Conservation (phyloP, 805 yeast genomes). For the Wickerhamiella galacta region DNA sequence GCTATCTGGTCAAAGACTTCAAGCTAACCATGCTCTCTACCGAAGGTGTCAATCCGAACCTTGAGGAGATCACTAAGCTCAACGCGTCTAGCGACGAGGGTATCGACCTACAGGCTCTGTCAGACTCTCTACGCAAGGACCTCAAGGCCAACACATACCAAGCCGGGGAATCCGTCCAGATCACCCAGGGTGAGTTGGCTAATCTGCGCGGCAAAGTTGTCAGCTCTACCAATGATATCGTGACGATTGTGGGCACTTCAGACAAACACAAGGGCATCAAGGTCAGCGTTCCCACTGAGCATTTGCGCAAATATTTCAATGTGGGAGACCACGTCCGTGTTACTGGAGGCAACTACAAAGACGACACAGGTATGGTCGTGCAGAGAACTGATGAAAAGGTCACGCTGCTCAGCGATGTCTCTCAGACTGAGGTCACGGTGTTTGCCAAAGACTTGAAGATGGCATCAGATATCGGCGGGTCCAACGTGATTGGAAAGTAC, state of each 20-base stretch:
- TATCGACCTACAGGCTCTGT: slow-evolving; percentile 73
- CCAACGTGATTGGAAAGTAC: slow-evolving; percentile 58
- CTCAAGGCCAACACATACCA: slow-evolving; percentile 51
- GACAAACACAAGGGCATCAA: slow-evolving; percentile 36
- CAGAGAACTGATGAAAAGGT: slow-evolving; percentile 70
- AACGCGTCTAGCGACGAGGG: slow-evolving; percentile 70
- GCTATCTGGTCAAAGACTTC: slow-evolving; percentile 74
- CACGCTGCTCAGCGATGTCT: slow-evolving; percentile 75
- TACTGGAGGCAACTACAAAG: slow-evolving; percentile 75
- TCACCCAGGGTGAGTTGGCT: slow-evolving; percentile 83
- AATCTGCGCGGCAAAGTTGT: slow-evolving; percentile 71
- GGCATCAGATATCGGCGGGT: slow-evolving; percentile 73
- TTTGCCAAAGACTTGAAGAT: slow-evolving; percentile 81
- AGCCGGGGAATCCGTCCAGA: slow-evolving; percentile 88
- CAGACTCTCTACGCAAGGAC: slow-evolving; percentile 62
- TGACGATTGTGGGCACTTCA: slow-evolving; percentile 31
- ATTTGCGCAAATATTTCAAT: slow-evolving; percentile 68
- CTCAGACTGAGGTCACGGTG: slow-evolving; percentile 75
- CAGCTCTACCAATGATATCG: slow-evolving; percentile 48
- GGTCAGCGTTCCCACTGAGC: slow-evolving; percentile 66
- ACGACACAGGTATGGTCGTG: slow-evolving; percentile 90
- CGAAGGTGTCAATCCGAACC: slow-evolving; percentile 62
- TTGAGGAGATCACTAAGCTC: slow-evolving; percentile 51
- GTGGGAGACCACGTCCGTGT: slow-evolving; percentile 95
- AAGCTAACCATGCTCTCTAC: slow-evolving; percentile 68